phyloP scores from a whole-genome alignment of 768 basidiomycete genomes.

The Mycena sanguinolenta region DNA sequence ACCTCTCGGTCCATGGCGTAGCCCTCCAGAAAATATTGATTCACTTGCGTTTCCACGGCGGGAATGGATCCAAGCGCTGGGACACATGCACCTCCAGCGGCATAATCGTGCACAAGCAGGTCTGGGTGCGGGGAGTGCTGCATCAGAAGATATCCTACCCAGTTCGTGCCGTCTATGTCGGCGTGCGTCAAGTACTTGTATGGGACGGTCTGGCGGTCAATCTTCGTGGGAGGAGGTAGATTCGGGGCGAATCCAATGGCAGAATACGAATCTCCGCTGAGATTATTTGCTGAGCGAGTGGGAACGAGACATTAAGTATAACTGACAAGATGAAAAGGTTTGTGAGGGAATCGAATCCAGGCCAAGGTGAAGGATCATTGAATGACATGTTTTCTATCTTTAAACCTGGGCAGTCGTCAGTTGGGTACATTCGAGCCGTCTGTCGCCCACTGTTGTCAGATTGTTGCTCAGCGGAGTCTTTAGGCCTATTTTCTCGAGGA shows the following conservation, averaged over 20 bases:
- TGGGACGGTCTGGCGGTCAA: slow-evolving; percentile 61
- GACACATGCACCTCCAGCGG: slow-evolving; percentile 64
- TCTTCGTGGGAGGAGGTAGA: slow-evolving; percentile 50
- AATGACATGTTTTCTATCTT: slow-evolving; percentile 20
- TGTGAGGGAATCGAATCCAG: slow-evolving; percentile 55
- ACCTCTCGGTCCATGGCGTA: slow-evolving; percentile 51
- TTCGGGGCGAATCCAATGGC: slow-evolving; percentile 50
- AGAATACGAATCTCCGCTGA: slow-evolving; percentile 75
- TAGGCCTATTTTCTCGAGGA: neutral
- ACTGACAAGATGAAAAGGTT: slow-evolving; percentile 69
- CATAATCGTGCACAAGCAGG: slow-evolving; percentile 71
- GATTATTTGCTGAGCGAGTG: neutral
- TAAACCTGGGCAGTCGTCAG: neutral
- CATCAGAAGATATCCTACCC: slow-evolving; percentile 72
- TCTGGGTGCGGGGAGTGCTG: slow-evolving; percentile 54
- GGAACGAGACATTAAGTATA: neutral
- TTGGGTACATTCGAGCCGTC: neutral
- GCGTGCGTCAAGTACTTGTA: slow-evolving; percentile 66
- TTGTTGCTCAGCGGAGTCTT: neutral
- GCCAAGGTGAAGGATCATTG: slow-evolving; percentile 49
- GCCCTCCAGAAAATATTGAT: slow-evolving; percentile 51
- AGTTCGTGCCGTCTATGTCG: slow-evolving; percentile 65
- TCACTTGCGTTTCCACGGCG: slow-evolving; percentile 33
- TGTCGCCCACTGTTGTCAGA: too few species aligned
- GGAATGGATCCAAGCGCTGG: slow-evolving; percentile 55